Base-by-base conservation (phyloP, 2,329 filamentous ascomycete species). In the Arachnomyces sp. region DNA sequence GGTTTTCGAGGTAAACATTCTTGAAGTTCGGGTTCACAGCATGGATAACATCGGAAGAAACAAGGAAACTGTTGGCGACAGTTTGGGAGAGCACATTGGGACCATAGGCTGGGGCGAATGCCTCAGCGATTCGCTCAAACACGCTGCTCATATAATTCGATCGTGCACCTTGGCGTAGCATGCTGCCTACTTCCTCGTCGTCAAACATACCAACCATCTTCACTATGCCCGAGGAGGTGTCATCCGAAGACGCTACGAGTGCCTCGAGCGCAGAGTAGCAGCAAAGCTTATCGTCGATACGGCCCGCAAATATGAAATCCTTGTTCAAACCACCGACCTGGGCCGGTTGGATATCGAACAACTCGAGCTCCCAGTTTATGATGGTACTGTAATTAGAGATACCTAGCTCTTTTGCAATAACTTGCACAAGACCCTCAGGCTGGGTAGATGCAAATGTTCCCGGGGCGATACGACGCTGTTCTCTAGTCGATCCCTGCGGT, bases 211-310 rank as follows among this genome's bases (percentile, higher is more conserved):
- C 88, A 28, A 92, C 86, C 40, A 95, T 73, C 66, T 93, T 93
- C 63, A 96, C 80, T 39, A 82, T 76, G n/a, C 80, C 62, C 1
- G 69, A 59, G 30, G 67, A 69, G 7, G 73, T 55, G 14, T 63
- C 50, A 18, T 72, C 66, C 9, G 77, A 69, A 13, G 82, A 78
- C 36, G 82, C 79, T 18, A 95, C 72, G 0, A 98, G 79, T 3
- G 80, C 89, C 62, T 89, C 81, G 38, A 95, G 74, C 6, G 92
- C 90, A 6, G 88, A 80, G 81, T 87, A 96, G 25, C 86, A 93
- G 73, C 92, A 96, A 34, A 98, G 81, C 71, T 95, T 96, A 68
- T 98, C 92, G 60, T 98, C 92, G 51, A 96, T 92, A 39, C 92
- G 84, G 43, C 90, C 89, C 7, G 86, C 90, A 49, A 90, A 95